Base-by-base conservation (phyloP, 192 early-diverging fungal genomes). In the Podila verticillata region DNA sequence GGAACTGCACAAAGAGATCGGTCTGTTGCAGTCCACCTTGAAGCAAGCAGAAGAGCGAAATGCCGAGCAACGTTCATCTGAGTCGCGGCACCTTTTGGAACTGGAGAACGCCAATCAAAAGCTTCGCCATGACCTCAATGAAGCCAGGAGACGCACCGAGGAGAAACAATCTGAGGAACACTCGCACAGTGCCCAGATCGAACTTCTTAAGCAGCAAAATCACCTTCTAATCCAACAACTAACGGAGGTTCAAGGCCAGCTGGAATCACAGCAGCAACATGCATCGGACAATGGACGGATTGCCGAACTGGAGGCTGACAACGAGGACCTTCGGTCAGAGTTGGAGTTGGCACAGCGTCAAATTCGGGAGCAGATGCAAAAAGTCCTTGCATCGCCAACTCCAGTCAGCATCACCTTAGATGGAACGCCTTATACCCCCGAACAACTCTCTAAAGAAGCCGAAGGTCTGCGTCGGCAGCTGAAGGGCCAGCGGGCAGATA, bases 401-500 rank as follows among this genome's bases (percentile, higher is more conserved):
- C 19, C 29, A 19, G n/a, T 29, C 22, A 69, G 56, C 7, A 58
- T 47, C 2, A 13, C 39, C 0, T 30, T 60, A 10, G 58, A 62
- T 26, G 48, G 49, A 13, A 35, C 34, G 20, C 4, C 44, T 5
- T 36, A 44, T 39, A 59, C 65, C 1, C n/a, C 68, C 7, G 74
- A 70, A 31, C 74, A 70, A 32, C 63, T 78, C 13, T 51, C 67
- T 7, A 65, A 59, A 17, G 68, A 78, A 34, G 28, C 61, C 26
- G 68, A 79, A n/a, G 68, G 68, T 2, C 63, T 79, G 17, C 68
- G 69, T 20, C 66, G 75, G 1, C 75, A 79, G 48, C 65, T 79
- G 10, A 79, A 79, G 65, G 75, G 69, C 7, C 75, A 79, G 34
- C 63, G 65, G 4, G 30, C 32, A 9, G 75, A 79, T 48, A 67